Evolutionary conservation across 1,284 basidiomycete species (phyloP).

Genomic region (Ustilago sp.): DNA sequence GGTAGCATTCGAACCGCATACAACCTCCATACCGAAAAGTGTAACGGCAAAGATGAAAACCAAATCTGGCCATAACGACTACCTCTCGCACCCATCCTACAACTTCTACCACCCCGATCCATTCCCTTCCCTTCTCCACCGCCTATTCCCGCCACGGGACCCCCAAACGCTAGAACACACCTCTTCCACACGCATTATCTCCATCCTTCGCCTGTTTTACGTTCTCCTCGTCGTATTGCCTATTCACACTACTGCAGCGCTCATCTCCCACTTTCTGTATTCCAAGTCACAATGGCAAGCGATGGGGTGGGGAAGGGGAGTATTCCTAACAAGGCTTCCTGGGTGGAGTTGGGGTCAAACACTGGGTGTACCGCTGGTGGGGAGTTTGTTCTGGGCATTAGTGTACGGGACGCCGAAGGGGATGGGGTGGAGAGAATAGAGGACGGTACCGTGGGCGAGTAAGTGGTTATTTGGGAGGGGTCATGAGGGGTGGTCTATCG

Average conservation of each 20-base stretch:
- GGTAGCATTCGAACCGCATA: no score
- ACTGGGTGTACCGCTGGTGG: slow-evolving; percentile 20
- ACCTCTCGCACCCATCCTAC: slow-evolving; percentile 3
- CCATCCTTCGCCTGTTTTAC: slow-evolving; percentile 8
- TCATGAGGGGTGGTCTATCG: slow-evolving; percentile 41
- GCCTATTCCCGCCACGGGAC: slow-evolving; percentile 20
- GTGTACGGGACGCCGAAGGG: slow-evolving; percentile 29
- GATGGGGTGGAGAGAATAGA: slow-evolving; percentile 26
- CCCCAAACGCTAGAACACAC: slow-evolving; percentile 24
- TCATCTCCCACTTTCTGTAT: slow-evolving; percentile 21
- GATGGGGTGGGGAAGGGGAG: not conserved
- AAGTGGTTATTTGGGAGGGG: slow-evolving; percentile 28
- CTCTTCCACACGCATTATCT: not conserved
- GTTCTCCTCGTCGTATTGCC: slow-evolving; percentile 22
- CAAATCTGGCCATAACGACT: slow-evolving; percentile 20
- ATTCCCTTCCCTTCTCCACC: slow-evolving; percentile 22
- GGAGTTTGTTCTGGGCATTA: slow-evolving; percentile 36
- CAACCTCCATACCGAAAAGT: not conserved
- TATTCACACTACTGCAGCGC: slow-evolving; percentile 14
- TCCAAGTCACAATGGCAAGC: slow-evolving; percentile 8
- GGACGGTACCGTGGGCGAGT: slow-evolving; percentile 24
- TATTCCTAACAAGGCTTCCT: slow-evolving; percentile 23
- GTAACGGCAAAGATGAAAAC: slow-evolving; percentile 25
- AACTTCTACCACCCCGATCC: slow-evolving; percentile 24
- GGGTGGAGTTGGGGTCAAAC: slow-evolving; percentile 24